Conservation (phyloP, 73 alveolate genomes). For the Vitrella brassicaformis region DNA sequence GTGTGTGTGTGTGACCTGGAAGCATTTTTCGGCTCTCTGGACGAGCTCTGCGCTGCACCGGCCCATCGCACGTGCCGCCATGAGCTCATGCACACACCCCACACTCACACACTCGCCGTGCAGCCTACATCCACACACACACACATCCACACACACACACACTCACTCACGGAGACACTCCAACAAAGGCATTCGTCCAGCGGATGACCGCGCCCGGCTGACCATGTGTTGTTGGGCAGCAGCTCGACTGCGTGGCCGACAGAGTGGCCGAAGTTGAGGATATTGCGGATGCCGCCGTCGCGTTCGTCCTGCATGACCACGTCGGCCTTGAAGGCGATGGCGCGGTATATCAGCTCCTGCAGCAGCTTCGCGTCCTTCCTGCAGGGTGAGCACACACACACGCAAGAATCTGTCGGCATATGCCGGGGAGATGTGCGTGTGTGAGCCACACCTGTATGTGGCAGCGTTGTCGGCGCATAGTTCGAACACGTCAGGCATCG, state of each 20-base stretch:
- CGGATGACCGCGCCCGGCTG: too few relatives aligned
- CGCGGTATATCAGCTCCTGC: neutral
- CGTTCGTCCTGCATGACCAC: constrained; percentile 9
- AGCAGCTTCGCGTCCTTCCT: constrained; percentile 2
- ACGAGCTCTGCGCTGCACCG: neutral
- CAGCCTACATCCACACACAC: constrained; percentile 5
- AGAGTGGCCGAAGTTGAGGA: constrained; percentile 39
- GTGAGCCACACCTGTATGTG: too few relatives aligned
- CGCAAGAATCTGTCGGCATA: too few relatives aligned
- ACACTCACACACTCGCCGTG: constrained; percentile 26
- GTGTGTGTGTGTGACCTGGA: neutral
- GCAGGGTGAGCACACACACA: too few relatives aligned
- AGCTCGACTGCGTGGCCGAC: constrained; percentile 41
- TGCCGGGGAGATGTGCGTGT: too few relatives aligned
- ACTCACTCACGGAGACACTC: neutral
- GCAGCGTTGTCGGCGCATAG: neutral
- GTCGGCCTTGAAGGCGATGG: constrained; percentile 6
- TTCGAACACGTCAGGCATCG: constrained; percentile 1
- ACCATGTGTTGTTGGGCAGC: neutral
- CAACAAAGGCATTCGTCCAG: neutral
- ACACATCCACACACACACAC: neutral
- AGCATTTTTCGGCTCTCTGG: neutral
- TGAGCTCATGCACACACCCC: constrained; percentile 13
- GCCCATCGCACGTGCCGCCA: constrained; percentile 1
- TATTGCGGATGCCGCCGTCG: constrained; percentile 19